Conservation (phyloP, 805 yeast genomes). For the Candida dajiaensis region DNA sequence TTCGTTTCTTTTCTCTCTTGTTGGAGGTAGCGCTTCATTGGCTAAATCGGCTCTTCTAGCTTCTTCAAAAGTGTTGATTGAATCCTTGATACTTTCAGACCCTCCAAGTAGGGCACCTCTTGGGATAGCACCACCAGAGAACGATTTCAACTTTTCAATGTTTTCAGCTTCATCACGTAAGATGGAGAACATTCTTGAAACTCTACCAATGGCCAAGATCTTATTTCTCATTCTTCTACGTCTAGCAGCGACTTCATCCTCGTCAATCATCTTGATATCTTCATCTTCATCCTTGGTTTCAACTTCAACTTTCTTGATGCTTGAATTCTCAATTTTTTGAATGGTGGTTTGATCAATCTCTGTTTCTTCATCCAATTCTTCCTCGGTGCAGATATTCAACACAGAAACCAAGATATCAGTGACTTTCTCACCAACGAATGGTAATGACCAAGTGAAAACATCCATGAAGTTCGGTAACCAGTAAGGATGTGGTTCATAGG, state of each 20-base stretch:
- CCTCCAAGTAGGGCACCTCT: constrained; percentile 84
- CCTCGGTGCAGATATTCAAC: constrained; percentile 90
- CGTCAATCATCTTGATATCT: constrained; percentile 3
- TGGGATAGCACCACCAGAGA: constrained; percentile 75
- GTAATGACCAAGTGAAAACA: constrained; percentile 94
- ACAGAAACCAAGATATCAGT: constrained; percentile 90
- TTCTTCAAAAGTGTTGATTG: constrained; percentile 70
- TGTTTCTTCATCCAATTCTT: constrained; percentile 77
- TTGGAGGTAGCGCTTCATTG: constrained; percentile 89
- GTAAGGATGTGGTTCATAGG: constrained; percentile 90
- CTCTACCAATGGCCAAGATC: constrained; percentile 93
- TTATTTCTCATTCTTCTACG: constrained; percentile 70
- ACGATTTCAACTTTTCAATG: constrained; percentile 70
- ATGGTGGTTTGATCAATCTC: constrained; percentile 32
- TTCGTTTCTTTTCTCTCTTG: constrained; percentile 47
- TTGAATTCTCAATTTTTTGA: constrained; percentile 4
- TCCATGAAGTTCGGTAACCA: constrained; percentile 97
- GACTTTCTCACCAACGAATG: constrained; percentile 94
- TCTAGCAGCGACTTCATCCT: constrained; percentile 26
- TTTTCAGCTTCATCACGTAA: constrained; percentile 84
- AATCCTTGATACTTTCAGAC: constrained; percentile 65
- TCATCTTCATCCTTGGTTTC: constrained; percentile 17
- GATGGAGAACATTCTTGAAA: constrained; percentile 86
- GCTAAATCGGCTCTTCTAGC: constrained; percentile 74
- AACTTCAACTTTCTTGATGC: constrained; percentile 19